These are phyloP conservation scores for Leishmania arabica DNA, from an alignment of 208 protist genomes.

Conservation along the genomic window DNA sequence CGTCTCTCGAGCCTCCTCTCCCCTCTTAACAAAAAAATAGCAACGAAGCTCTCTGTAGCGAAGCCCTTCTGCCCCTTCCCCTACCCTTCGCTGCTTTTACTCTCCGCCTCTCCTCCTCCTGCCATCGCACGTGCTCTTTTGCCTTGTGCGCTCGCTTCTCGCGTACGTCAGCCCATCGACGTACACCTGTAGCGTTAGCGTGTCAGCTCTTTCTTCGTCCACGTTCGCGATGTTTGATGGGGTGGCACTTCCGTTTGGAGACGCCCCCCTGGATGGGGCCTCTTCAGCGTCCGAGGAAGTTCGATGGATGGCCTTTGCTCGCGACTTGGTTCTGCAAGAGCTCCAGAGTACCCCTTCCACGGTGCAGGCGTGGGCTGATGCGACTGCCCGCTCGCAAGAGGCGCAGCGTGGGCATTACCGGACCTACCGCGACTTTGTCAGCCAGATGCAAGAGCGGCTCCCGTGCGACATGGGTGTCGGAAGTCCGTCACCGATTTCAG, in stretches of 20 bases:
- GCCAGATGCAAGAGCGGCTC: background rate
- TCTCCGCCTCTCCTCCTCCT: conserved; percentile 1
- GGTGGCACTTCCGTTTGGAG: conserved; percentile 22
- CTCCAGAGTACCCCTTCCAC: background rate
- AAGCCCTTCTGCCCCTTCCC: background rate
- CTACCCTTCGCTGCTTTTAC: background rate
- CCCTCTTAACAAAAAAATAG: background rate
- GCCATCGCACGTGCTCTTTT: background rate
- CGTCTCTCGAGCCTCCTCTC: background rate
- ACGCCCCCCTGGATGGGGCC: background rate
- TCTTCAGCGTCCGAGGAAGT: background rate
- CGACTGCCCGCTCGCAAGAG: background rate
- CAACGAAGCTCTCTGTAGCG: too few species aligned
- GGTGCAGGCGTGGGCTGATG: background rate
- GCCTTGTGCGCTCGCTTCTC: background rate
- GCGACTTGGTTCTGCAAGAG: conserved; percentile 13
- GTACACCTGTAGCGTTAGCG: background rate
- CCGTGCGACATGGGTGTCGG: background rate
- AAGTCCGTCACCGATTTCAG: conserved; percentile 20
- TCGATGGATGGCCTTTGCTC: conserved; percentile 16
- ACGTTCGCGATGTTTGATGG: conserved; percentile 4
- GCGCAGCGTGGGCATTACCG: background rate
- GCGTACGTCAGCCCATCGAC: background rate
- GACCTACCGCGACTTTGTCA: background rate
- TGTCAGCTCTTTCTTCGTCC: background rate